A percentile compares a stretch with the other conserved stretches of the same genome.
Evolutionary conservation across 805 yeast genomes (phyloP).

Genomic region (Spathaspora arborariae): DNA sequence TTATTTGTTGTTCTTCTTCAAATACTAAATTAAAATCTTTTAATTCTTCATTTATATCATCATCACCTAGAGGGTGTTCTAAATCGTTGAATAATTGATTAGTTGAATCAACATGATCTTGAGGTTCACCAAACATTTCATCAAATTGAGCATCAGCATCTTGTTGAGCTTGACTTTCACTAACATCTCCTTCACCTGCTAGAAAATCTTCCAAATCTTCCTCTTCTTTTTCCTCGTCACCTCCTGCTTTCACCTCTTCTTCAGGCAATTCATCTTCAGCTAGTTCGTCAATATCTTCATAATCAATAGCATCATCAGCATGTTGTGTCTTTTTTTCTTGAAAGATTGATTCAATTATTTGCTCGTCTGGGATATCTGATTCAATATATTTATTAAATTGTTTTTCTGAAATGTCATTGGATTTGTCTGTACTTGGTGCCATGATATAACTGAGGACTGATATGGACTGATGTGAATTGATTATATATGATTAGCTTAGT

Average conservation of each 20-base stretch:
- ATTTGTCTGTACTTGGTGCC: conserved; percentile 5
- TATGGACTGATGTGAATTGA: no score
- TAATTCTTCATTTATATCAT: conserved; percentile 19
- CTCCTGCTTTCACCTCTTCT: conserved; percentile 10
- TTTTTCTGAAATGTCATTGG: conserved; percentile 10
- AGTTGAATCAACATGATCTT: conserved; percentile 13
- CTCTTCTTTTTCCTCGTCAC: conserved; percentile 11
- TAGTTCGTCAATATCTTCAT: conserved; percentile 89
- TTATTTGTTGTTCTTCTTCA: conserved; percentile 17
- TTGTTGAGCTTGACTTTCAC: conserved; percentile 28
- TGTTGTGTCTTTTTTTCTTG: conserved; percentile 49
- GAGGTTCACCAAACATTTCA: conserved; percentile 14
- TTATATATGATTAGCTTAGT: no score
- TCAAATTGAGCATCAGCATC: conserved; percentile 15
- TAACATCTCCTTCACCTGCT: conserved; percentile 34
- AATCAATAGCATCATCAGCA: conserved; percentile 90
- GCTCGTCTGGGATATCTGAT: conserved; percentile 33
- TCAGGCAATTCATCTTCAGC: conserved; percentile 66
- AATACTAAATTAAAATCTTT: conserved; percentile 20
- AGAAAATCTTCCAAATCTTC: conserved; percentile 14
- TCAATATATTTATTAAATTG: conserved; percentile 15
- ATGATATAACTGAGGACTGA: conserved; percentile 3
- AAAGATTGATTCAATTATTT: conserved; percentile 36
- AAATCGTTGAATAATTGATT: conserved; percentile 17
- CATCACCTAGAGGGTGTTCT: conserved; percentile 1